Evolutionary conservation across 2,329 filamentous ascomycete genomes (phyloP).

Genomic region (Calonectria honghensis): DNA sequence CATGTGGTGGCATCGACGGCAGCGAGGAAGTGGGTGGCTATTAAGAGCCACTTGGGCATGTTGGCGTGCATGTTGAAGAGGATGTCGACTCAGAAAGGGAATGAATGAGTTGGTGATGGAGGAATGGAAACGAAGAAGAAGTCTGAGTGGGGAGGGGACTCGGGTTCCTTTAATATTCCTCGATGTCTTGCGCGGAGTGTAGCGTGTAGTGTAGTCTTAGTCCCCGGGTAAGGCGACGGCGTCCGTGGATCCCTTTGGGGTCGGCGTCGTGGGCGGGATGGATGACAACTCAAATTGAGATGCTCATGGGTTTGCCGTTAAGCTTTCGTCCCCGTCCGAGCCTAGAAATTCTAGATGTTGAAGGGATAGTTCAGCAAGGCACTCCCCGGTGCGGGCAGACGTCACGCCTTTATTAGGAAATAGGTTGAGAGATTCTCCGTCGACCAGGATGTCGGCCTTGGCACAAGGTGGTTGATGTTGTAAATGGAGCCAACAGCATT

Average conservation of each 20-base stretch:
- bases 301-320: constrained; percentile 9
- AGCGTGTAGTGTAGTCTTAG: background rate
- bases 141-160: background rate
- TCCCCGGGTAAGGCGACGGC: background rate
- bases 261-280: constrained; percentile 5
- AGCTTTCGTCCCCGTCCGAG: constrained; percentile 16
- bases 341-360: constrained; percentile 22
- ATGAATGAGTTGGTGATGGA: constrained; percentile 26
- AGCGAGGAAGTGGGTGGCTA: constrained; percentile 20
- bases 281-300: constrained; percentile 18
- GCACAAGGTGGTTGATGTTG: background rate
- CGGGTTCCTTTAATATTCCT: background rate
- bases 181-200: too few relatives aligned
- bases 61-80: constrained; percentile 7
- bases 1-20: constrained; percentile 1
- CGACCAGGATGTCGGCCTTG: background rate
- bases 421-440: constrained; percentile 4
- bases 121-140: background rate
- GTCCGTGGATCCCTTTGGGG: constrained; percentile 3
- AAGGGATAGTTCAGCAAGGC: background rate
- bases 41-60: constrained; percentile 10
- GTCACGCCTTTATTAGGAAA: constrained; percentile 25
- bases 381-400: background rate
- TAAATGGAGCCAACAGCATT: constrained; percentile 22
- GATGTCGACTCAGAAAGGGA: background rate